Conservation (phyloP, 179 eudicot genomes). For the Patellifolia procumbens region DNA sequence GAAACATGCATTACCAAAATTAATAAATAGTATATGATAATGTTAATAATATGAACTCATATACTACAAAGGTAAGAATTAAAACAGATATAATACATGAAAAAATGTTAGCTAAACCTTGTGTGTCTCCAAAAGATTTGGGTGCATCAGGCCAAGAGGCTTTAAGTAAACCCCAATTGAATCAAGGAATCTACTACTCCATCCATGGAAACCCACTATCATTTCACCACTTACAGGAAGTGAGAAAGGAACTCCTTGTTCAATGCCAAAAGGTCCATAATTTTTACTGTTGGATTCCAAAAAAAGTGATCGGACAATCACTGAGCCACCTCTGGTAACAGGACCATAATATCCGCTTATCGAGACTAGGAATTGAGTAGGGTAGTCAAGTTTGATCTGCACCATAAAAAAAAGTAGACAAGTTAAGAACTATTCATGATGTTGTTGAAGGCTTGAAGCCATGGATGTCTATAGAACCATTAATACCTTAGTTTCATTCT, state of each 20-base stretch:
- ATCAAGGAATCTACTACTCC: conserved; percentile 37
- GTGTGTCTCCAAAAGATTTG: conserved; percentile 20
- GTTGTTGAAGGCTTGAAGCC: background rate
- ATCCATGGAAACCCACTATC: conserved; percentile 43
- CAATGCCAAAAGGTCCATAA: conserved; percentile 46
- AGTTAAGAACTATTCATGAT: too few species aligned
- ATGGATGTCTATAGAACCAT: background rate
- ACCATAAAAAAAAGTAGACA: too few species aligned
- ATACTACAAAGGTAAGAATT: too few species aligned
- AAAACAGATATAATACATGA: background rate
- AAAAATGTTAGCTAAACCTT: conserved; percentile 4
- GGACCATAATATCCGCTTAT: conserved; percentile 37
- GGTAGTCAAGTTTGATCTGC: conserved; percentile 43
- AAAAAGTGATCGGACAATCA: conserved; percentile 36
- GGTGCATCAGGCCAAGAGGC: conserved; percentile 16
- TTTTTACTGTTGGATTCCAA: conserved; percentile 36
- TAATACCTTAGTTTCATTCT: too few species aligned
- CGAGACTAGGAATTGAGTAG: conserved; percentile 38
- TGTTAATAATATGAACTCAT: too few species aligned
- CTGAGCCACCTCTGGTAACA: conserved; percentile 21
- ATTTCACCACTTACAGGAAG: conserved; percentile 29
- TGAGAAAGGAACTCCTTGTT: conserved; percentile 34
- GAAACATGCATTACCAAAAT: conserved; percentile 5
- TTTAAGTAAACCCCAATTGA: conserved; percentile 42
- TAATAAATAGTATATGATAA: too few species aligned